Base-by-base conservation (phyloP, 495 filamentous ascomycete genomes). In the Diplogelasinospora grovesii region DNA sequence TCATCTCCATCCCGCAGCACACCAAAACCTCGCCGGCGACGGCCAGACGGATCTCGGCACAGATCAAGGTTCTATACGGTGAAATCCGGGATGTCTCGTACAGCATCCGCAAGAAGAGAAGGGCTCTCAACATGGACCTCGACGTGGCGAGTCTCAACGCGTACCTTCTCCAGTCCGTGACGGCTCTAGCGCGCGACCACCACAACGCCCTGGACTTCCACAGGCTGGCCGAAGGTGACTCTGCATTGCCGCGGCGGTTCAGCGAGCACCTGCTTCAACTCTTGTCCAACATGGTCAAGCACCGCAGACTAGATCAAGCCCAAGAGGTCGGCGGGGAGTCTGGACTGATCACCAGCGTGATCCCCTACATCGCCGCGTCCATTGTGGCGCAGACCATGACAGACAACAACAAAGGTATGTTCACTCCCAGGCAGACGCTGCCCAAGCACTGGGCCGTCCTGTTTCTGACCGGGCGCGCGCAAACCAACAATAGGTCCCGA, bases 31-130 rank as follows among this genome's bases (percentile, higher is more conserved):
- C 42, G 18, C 50, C 50, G 9, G 29, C 27, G 1, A 53, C 41
- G 26, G 23, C 46, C 0, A 37, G 36, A 5, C 22, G 33, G 9
- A 43, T 48, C 4, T 39, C 45, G 7, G 20, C 9, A 8, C 50
- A 53, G 42, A 53, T 53, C 35, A 53, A 53, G 30, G 25, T 16
- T 0, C 25, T 53, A 2, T 53, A 53, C 23, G 26, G 22, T 10
- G 50, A 53, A 34, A 45, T 53, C 9, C 32, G 29, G n/a, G 11
- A 19, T 14, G 28, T 49, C 32, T 45, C 45, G 2, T 15, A 31
- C 5, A 14, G 26, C 8, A 49, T 53, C 16, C 45, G 30, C 8
- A 4, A 13, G 18, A 42, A 49, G 26, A 15, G 41, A 8, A 24
- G 22, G 27, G 16, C 23, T 14, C 16, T 53, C n/a, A 49, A 45